phyloP scores from a whole-genome alignment of 768 basidiomycete species.

The Termitomyces sp. region DNA sequence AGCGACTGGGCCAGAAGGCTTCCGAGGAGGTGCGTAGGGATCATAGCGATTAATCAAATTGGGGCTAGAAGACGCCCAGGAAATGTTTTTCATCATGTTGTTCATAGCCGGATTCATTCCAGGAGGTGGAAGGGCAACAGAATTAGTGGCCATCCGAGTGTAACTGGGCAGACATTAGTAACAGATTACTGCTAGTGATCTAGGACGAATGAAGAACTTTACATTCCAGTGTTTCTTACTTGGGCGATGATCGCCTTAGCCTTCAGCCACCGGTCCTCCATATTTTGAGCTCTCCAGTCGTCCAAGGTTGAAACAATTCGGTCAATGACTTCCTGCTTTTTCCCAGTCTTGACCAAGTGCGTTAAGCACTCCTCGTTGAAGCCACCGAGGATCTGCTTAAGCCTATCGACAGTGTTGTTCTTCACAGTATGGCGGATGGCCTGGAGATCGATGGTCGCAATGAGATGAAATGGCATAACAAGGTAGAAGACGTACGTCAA shows the following conservation, averaged over 20 bases:
- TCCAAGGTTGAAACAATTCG: conserved; percentile 62
- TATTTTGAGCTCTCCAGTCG: conserved; percentile 52
- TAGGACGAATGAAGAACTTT: conserved; percentile 25
- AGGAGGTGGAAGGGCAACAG: conserved; percentile 18
- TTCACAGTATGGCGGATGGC: conserved; percentile 66
- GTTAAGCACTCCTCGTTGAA: conserved; percentile 77
- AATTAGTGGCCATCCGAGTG: conserved; percentile 16
- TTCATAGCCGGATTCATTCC: conserved; percentile 19
- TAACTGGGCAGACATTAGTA: conserved; percentile 13
- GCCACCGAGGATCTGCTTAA: conserved; percentile 77
- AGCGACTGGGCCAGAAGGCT: conserved; percentile 36
- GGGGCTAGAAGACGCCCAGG: conserved; percentile 26
- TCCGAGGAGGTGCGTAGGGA: conserved; percentile 61
- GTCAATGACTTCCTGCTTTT: conserved; percentile 86
- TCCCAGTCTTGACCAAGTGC: conserved; percentile 70
- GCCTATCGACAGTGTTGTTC: conserved; percentile 79
- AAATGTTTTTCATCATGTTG: conserved; percentile 27
- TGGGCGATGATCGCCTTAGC: conserved; percentile 66
- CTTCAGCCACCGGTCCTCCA: conserved; percentile 64
- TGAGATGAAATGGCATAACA: conserved; percentile 9
- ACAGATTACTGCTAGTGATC: not conserved
- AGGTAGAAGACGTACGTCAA: conserved; percentile 51
- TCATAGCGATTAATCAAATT: conserved; percentile 51
- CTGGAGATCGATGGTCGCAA: conserved; percentile 32
- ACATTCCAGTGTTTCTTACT: conserved; percentile 66